Conservation (phyloP, 495 filamentous ascomycete species). For the Stereocaulon alpinum region DNA sequence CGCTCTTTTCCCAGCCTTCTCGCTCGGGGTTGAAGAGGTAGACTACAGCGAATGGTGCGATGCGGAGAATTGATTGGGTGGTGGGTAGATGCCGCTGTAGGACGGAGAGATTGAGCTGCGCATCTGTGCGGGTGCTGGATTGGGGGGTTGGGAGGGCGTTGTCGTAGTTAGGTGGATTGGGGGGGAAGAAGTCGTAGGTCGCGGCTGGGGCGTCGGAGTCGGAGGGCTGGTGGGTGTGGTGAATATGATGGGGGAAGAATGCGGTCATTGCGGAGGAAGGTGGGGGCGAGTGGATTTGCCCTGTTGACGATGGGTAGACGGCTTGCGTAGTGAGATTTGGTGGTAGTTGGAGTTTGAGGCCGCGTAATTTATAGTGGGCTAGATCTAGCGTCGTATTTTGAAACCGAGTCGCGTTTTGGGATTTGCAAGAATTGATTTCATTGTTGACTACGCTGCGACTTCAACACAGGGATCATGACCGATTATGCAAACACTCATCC, state of each 20-base stretch:
- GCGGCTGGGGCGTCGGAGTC: conserved; percentile 3
- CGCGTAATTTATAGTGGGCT: too few species aligned
- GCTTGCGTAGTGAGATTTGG: too few species aligned
- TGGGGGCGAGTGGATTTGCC: too few species aligned
- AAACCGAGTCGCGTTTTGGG: too few species aligned
- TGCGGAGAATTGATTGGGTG: conserved; percentile 55
- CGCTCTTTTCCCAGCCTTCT: conserved; percentile 64
- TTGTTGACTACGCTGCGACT: too few species aligned
- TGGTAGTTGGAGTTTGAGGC: too few species aligned
- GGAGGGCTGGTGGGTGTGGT: conserved; percentile 20
- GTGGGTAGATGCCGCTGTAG: conserved; percentile 62
- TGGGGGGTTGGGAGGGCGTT: conserved; percentile 16
- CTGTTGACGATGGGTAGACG: too few species aligned
- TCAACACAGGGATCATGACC: too few species aligned
- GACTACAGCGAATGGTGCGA: conserved; percentile 68
- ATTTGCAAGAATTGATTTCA: too few species aligned
- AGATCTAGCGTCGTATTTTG: too few species aligned
- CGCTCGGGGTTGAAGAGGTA: conserved; percentile 58
- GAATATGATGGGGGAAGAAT: conserved; percentile 20
- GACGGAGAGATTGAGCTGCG: conserved; percentile 72
- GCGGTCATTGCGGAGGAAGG: too few species aligned
- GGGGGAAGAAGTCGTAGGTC: conserved; percentile 16
- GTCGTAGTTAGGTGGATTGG: conserved; percentile 30
- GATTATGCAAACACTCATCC: too few species aligned
- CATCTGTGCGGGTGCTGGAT: conserved; percentile 52